Percentiles rank a stretch among this genome's conserved stretches.
phyloP scores from a whole-genome alignment of 805 yeast species.

The Wickerhamiella allomyrinae region DNA sequence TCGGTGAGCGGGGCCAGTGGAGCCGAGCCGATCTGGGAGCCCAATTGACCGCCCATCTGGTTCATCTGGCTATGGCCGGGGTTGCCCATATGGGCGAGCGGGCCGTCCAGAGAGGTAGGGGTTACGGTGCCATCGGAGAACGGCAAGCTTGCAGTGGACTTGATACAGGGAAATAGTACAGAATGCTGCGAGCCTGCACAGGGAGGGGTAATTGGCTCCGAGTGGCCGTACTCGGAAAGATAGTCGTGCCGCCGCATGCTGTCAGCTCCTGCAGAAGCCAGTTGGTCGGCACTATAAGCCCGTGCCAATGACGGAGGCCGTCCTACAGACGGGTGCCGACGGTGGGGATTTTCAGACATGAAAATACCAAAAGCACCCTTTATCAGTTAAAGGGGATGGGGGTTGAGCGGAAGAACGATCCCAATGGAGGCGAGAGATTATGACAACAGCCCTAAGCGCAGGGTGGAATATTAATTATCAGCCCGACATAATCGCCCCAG shows the following conservation, averaged over 20 bases:
- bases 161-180: neutral
- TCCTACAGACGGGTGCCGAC: neutral
- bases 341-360: neutral
- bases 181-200: neutral
- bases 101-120: neutral
- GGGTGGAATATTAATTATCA: neutral
- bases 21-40: neutral
- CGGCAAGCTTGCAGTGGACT: neutral
- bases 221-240: neutral
- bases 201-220: constrained; percentile 2
- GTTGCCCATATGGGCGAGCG: neutral
- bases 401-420: neutral
- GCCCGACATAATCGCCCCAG: neutral
- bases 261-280: neutral
- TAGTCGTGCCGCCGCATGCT: neutral
- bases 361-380: neutral
- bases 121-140: neutral
- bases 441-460: constrained; percentile 1
- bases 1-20: neutral
- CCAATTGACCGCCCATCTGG: neutral
- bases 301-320: neutral
- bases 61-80: neutral
- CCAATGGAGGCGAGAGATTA: neutral
- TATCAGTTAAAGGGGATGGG: neutral
- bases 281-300: constrained; percentile 1